Conservation (phyloP, 345 rosid genomes). For the Draba incana region DNA sequence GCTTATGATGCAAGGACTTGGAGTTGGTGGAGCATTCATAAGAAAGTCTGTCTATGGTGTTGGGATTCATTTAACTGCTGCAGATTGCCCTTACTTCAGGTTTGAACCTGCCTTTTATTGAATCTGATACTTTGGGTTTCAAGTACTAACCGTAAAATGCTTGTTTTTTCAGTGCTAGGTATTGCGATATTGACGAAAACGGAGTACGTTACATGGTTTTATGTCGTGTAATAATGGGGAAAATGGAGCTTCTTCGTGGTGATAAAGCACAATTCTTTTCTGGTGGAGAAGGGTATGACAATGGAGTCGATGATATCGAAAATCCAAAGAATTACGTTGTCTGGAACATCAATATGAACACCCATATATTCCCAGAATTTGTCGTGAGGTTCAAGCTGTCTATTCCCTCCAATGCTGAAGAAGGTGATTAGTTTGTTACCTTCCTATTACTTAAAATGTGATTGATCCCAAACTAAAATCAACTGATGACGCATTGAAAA, state of each 20-base stretch:
- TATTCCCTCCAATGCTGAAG: constrained; percentile 53
- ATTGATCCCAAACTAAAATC: constrained; percentile 25
- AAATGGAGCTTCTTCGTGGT: constrained; percentile 66
- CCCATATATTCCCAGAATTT: constrained; percentile 86
- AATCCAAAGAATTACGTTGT: constrained; percentile 63
- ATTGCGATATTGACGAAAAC: constrained; percentile 88
- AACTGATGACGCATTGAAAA: constrained; percentile 45
- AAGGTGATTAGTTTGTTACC: constrained; percentile 66
- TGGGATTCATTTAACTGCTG: constrained; percentile 79
- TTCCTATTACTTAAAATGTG: background rate
- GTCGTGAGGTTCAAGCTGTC: constrained; percentile 87
- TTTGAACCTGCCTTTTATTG: constrained; percentile 23
- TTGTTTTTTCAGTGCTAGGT: constrained; percentile 63
- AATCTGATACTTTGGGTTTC: background rate
- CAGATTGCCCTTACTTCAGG: constrained; percentile 65
- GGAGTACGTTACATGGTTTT: constrained; percentile 67
- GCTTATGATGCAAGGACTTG: constrained; percentile 63
- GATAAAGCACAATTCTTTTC: constrained; percentile 65
- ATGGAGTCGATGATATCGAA: constrained; percentile 77
- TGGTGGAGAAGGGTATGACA: constrained; percentile 69
- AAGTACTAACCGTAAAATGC: constrained; percentile 28
- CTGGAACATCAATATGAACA: constrained; percentile 86
- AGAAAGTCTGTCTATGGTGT: constrained; percentile 61
- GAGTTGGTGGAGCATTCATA: constrained; percentile 59
- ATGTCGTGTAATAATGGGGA: constrained; percentile 92